These are phyloP conservation scores for Aspergillus brasiliensis DNA, from an alignment of 2,329 filamentous ascomycete species.

Conservation along the genomic window DNA sequence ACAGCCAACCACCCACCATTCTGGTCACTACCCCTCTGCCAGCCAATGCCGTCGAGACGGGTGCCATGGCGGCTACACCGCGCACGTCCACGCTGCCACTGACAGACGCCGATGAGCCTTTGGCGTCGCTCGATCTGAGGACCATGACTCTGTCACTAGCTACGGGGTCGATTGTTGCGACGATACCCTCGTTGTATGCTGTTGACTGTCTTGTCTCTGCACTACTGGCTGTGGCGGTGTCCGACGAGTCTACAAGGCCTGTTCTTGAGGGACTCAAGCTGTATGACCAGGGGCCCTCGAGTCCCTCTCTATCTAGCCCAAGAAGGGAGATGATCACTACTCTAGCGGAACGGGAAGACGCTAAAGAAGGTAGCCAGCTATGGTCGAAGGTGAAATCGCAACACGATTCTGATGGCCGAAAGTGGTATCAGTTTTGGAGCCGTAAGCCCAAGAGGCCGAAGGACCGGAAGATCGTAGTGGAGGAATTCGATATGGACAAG, in stretches of 20 bases:
- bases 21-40: conserved; percentile 42
- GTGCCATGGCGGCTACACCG: conserved; percentile 34
- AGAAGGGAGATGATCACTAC: conserved; percentile 39
- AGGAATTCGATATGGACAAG: conserved; percentile 50
- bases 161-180: conserved; percentile 41
- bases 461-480: conserved; percentile 32
- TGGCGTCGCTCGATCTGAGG: conserved; percentile 48
- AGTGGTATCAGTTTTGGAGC: conserved; percentile 22
- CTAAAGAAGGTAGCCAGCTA: conserved; percentile 39
- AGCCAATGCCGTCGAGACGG: conserved; percentile 37
- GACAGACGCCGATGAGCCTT: conserved; percentile 40
- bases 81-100: conserved; percentile 45
- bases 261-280: conserved; percentile 42
- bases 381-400: conserved; percentile 37
- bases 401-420: conserved; percentile 20
- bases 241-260: conserved; percentile 44
- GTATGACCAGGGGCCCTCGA: conserved; percentile 22
- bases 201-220: conserved; percentile 52
- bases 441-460: conserved; percentile 19
- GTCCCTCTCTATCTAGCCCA: conserved; percentile 16
- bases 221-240: conserved; percentile 48
- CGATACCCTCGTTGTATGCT: conserved; percentile 50
- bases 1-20: conserved; percentile 36
- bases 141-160: conserved; percentile 45
- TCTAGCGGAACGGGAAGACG: conserved; percentile 47